Conservation (phyloP, 768 basidiomycete species). For the Epithele typhae region DNA sequence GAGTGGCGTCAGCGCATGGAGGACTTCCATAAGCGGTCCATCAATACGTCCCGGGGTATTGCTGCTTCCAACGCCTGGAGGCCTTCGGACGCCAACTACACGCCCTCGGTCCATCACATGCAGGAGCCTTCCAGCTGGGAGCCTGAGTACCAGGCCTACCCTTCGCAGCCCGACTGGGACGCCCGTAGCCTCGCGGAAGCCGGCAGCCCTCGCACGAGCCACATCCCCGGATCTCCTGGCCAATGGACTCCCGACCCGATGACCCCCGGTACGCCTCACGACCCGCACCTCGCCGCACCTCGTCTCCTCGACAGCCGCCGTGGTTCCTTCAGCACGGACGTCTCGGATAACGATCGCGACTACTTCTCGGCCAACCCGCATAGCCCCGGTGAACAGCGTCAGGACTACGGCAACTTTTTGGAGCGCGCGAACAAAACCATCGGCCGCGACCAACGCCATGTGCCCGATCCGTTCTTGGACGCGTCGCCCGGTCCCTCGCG, state of each 20-base stretch:
- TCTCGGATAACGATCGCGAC: conserved; percentile 60
- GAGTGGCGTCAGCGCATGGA: conserved; percentile 97
- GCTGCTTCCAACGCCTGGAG: conserved; percentile 79
- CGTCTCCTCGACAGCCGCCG: conserved; percentile 29
- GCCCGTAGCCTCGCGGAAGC: conserved; percentile 48
- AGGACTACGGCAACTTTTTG: conserved; percentile 72
- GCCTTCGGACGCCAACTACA: conserved; percentile 52
- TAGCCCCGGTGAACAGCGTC: conserved; percentile 22
- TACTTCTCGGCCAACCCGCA: conserved; percentile 42
- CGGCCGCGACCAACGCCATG: conserved; percentile 70
- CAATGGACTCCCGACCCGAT: conserved; percentile 61
- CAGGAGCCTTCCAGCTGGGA: conserved; percentile 78
- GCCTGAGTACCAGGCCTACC: conserved; percentile 59
- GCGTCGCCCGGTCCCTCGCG: conserved; percentile 46
- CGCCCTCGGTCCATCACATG: conserved; percentile 37
- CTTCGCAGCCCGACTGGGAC: conserved; percentile 77
- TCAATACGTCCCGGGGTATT: conserved; percentile 59
- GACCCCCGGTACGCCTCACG: conserved; percentile 36
- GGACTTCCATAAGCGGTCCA: conserved; percentile 89
- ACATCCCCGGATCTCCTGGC: conserved; percentile 35
- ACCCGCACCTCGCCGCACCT: conserved; percentile 34
- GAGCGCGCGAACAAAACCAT: conserved; percentile 83
- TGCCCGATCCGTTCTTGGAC: conserved; percentile 86
- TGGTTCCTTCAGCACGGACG: conserved; percentile 36
- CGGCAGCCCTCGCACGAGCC: conserved; percentile 13